Conservation (phyloP, 352 stramenopile species). For the Phytophthora macrochlamydospora region DNA sequence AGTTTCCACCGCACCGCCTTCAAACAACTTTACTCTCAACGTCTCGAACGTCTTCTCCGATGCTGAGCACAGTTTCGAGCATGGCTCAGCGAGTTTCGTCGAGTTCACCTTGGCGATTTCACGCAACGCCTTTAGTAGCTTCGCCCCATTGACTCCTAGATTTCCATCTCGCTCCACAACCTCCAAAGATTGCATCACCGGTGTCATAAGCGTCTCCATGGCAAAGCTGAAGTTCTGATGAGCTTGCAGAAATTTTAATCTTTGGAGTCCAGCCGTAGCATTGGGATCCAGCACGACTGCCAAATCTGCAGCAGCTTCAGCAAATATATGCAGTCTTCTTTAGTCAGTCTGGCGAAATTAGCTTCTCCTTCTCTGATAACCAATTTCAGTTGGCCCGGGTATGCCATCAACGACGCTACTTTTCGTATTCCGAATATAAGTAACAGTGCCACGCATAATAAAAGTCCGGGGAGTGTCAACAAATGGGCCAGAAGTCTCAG, state of each 20-base stretch:
- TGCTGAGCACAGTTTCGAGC: constrained; percentile 43
- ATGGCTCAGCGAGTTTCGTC: constrained; percentile 37
- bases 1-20: constrained; percentile 7
- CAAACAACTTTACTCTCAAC: constrained; percentile 54
- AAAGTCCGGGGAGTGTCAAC: constrained; percentile 58
- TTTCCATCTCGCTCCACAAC: constrained; percentile 44
- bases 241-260: constrained; percentile 64
- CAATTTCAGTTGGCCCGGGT: constrained; percentile 73
- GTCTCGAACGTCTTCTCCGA: constrained; percentile 60
- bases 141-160: constrained; percentile 51
- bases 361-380: constrained; percentile 82
- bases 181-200: constrained; percentile 63
- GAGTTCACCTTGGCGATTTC: constrained; percentile 47
- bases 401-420: constrained; percentile 66
- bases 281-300: constrained; percentile 39
- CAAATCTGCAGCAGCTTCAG: constrained; percentile 65
- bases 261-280: constrained; percentile 21
- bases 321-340: constrained; percentile 73
- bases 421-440: constrained; percentile 46
- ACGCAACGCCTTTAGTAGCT: constrained; percentile 46
- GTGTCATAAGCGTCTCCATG: constrained; percentile 64
- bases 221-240: constrained; percentile 76
- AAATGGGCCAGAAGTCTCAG: constrained; percentile 51
- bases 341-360: constrained; percentile 75
- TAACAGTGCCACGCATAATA: constrained; percentile 46